phyloP scores from a whole-genome alignment of 2,329 filamentous ascomycete genomes.

The Neoarthrinium moseri region DNA sequence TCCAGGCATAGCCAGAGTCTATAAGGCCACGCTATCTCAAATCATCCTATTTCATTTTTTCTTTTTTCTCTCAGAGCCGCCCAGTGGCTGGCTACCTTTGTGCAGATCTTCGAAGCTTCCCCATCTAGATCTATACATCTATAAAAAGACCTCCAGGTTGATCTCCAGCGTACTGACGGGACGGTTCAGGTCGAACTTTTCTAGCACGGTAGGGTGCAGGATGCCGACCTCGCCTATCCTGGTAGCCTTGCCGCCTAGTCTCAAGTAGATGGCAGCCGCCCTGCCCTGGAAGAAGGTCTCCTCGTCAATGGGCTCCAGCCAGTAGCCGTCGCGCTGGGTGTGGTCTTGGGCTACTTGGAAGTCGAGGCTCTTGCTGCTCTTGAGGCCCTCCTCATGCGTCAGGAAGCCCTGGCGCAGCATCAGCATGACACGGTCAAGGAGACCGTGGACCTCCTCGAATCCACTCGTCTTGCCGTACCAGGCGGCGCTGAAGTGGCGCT shows the following conservation, averaged over 20 bases:
- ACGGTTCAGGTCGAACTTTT: conserved; percentile 53
- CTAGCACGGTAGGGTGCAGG: conserved; percentile 86
- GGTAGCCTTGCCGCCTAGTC: conserved; percentile 69
- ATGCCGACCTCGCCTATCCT: conserved; percentile 91
- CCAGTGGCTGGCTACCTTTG: too few species aligned
- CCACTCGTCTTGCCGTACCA: conserved; percentile 93
- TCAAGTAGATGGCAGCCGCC: conserved; percentile 79
- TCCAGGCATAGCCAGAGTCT: too few species aligned
- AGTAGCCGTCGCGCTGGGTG: conserved; percentile 73
- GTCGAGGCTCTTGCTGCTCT: conserved; percentile 45
- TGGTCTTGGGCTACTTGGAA: conserved; percentile 53
- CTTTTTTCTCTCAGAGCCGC: too few species aligned
- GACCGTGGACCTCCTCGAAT: conserved; percentile 92
- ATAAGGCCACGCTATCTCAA: too few species aligned
- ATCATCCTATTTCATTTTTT: too few species aligned
- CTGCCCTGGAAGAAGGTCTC: conserved; percentile 90
- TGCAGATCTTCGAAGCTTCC: too few species aligned
- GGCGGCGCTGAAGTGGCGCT: conserved; percentile 84
- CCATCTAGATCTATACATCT: too few species aligned
- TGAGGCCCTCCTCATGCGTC: conserved; percentile 68
- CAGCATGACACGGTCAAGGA: conserved; percentile 86
- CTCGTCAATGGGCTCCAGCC: conserved; percentile 90
- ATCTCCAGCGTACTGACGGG: conserved; percentile 93
- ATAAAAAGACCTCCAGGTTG: conserved; percentile 92
- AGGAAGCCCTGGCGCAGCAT: conserved; percentile 88